These are phyloP conservation scores for Luffa acutangula DNA, from an alignment of 306 rosid species.

Conservation along the genomic window DNA sequence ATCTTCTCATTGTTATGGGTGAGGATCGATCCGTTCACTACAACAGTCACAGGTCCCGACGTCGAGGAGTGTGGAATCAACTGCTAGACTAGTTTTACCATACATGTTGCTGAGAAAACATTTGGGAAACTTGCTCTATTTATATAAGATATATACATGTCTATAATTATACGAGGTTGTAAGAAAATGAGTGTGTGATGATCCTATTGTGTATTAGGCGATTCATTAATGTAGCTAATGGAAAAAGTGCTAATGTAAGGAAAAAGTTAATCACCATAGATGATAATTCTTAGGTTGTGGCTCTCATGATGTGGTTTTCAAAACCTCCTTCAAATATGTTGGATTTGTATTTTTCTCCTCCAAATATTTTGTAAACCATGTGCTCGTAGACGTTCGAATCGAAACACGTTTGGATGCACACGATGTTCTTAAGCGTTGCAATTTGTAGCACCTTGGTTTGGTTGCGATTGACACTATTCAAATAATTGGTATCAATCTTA, in stretches of 20 bases:
- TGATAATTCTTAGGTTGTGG: background rate
- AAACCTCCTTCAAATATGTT: background rate
- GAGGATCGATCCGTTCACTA: slow-evolving; percentile 73
- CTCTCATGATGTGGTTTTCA: background rate
- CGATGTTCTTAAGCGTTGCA: too few species aligned
- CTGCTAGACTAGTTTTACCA: slow-evolving; percentile 40
- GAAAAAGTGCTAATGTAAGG: background rate
- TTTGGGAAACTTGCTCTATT: background rate
- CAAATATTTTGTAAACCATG: too few species aligned
- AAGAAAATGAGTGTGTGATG: background rate
- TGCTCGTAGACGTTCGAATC: too few species aligned
- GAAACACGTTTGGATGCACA: too few species aligned
- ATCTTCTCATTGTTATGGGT: slow-evolving; percentile 94
- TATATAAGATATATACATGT: slow-evolving; percentile 6
- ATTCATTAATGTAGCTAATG: background rate
- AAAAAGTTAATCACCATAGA: background rate
- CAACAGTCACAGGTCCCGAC: slow-evolving; percentile 82
- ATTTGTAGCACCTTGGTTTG: too few species aligned
- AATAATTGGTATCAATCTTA: too few species aligned
- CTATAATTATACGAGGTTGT: background rate
- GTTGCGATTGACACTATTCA: too few species aligned
- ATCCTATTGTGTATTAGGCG: background rate
- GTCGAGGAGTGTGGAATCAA: slow-evolving; percentile 81
- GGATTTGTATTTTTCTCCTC: background rate
- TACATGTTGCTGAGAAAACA: background rate